phyloP scores from a whole-genome alignment of 139 green algal genomes.

The Tetradesmus lagerheimii region DNA sequence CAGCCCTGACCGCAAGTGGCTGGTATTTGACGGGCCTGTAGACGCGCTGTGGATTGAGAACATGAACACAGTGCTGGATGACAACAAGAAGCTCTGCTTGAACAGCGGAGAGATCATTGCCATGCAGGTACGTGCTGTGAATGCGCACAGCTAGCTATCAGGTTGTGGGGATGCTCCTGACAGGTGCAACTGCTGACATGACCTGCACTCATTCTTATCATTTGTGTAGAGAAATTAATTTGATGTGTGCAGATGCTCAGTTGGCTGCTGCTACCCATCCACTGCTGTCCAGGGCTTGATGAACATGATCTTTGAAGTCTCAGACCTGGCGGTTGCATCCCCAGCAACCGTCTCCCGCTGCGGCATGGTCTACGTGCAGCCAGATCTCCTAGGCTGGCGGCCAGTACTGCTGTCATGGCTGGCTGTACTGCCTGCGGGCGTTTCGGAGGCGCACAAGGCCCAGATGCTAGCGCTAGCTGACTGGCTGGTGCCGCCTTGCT shows the following conservation, averaged over 20 bases:
- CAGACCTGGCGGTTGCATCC: conserved; percentile 81
- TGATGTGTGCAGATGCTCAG: background rate
- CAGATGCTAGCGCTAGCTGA: conserved; percentile 75
- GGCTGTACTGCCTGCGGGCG: conserved; percentile 61
- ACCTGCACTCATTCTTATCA: too few species aligned
- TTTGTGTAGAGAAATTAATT: too few species aligned
- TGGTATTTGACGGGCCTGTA: conserved; percentile 85
- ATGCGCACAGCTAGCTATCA: background rate
- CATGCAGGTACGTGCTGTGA: conserved; percentile 63
- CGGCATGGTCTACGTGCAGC: conserved; percentile 85
- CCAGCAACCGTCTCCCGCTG: conserved; percentile 86
- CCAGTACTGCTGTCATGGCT: conserved; percentile 76
- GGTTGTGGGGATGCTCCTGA: too few species aligned
- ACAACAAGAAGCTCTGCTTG: conserved; percentile 92
- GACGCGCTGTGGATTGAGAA: conserved; percentile 92
- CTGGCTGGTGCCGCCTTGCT: conserved; percentile 80
- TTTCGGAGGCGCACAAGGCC: conserved; percentile 57
- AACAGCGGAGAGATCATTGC: conserved; percentile 88
- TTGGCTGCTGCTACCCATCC: background rate
- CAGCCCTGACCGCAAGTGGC: conserved; percentile 72
- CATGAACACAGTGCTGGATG: conserved; percentile 92
- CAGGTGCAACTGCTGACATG: too few species aligned
- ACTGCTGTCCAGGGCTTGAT: conserved; percentile 58
- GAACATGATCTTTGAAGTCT: conserved; percentile 90
- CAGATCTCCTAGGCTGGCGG: conserved; percentile 62